Base-by-base conservation (phyloP, 768 basidiomycete genomes). In the Pisolithus sp. region DNA sequence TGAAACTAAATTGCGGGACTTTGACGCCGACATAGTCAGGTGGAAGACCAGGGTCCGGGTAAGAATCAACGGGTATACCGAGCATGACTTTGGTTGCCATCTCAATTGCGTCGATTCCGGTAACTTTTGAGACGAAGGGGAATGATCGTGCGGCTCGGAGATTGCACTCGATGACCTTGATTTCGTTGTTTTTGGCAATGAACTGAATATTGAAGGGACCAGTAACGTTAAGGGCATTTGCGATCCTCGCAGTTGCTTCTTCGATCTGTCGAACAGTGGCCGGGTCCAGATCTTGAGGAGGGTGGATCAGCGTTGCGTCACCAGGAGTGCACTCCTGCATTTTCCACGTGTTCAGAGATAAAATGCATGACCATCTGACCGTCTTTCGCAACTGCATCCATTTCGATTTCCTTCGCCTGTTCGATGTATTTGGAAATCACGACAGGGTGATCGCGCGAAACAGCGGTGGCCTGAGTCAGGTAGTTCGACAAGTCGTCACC, bases 141-240 rank as follows among this genome's bases (percentile, higher is more conserved):
- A 95, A 97, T 0, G 95, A 97, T 55, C 95, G 83, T 21, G 95
- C 95, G 0, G 96, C 96, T 51, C 95, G 91, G 31, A 99, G 75
- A 72, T 99, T 99, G 72, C 95, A 98, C 69, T 99, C 95, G 68
- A 99, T 99, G 61, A 99, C 95, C 78, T 99, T 99, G 78, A 99
- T 98, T 71, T 97, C 95, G 73, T 97, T 98, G 73, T 99, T 89
- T 81, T 99, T 99, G 47, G 95, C 95, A 61, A 99, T 97, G 73
- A 99, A 97, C 74, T 99, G 95, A 65, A 99, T 99, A 67, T 99
- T 99, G 82, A 88, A 98, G 1, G 95, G 95, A 6, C 95, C 96
- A 5, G 95, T 97, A 43, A 98, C 94, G 65, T 98, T 96, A 52
- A 99, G 81, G 13, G 96, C 95, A 53, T 93, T 89, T 28, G 93